A percentile compares a stretch with the other conserved stretches of the same genome.
phyloP scores from a whole-genome alignment of 176 grass and related monocot genomes.

The Tillandsia fasciculata region DNA sequence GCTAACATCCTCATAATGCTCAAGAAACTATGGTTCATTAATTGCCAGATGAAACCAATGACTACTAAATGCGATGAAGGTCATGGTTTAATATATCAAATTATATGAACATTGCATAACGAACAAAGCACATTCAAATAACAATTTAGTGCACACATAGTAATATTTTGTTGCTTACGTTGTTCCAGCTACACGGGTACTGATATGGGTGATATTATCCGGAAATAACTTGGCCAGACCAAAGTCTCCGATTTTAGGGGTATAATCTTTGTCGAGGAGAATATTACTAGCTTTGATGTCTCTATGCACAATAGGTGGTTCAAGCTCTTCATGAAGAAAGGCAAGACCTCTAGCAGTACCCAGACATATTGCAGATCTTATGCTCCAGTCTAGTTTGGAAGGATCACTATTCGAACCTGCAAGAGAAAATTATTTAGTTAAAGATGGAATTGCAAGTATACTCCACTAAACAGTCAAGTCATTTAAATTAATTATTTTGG shows the following conservation, averaged over 20 bases:
- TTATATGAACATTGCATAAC: too few species aligned
- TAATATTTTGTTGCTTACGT: conserved; percentile 47
- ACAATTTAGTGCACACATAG: background rate
- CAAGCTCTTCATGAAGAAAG: conserved; percentile 75
- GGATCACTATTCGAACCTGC: conserved; percentile 62
- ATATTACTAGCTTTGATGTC: conserved; percentile 98
- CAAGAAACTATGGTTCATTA: too few species aligned
- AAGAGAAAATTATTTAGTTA: conserved; percentile 9
- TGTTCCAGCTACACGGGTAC: conserved; percentile 87
- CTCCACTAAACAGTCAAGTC: background rate
- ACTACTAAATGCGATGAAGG: too few species aligned
- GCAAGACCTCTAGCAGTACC: conserved; percentile 60
- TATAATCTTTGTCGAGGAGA: conserved; percentile 56
- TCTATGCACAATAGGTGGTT: conserved; percentile 71
- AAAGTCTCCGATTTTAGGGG: conserved; percentile 88
- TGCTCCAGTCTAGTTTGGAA: conserved; percentile 54
- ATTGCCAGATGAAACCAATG: too few species aligned
- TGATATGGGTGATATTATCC: conserved; percentile 93
- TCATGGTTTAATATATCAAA: too few species aligned
- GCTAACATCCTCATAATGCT: too few species aligned
- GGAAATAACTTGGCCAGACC: conserved; percentile 94
- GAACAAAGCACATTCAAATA: background rate
- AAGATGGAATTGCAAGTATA: background rate
- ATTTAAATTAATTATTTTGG: background rate
- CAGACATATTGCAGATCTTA: conserved; percentile 62